Conservation (phyloP, 441 rosid species). For the Corymbia citriodora region DNA sequence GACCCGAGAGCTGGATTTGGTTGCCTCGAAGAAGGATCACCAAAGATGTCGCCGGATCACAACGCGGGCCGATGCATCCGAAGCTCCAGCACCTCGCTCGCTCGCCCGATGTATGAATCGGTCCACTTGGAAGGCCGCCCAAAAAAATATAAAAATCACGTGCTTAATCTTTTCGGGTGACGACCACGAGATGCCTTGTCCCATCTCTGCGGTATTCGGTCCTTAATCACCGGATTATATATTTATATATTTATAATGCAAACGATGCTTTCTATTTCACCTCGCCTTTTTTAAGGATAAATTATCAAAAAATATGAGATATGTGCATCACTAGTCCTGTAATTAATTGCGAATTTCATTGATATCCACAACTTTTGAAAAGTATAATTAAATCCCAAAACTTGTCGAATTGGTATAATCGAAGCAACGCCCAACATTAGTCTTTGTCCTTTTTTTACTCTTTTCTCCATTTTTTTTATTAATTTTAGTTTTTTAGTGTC, state of each 20-base stretch:
- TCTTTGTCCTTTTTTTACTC: too few relatives aligned
- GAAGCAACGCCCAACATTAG: too few relatives aligned
- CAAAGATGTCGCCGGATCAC: neutral
- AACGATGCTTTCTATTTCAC: neutral
- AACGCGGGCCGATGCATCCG: neutral
- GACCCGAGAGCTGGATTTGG: neutral
- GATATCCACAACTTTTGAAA: too few relatives aligned
- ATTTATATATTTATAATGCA: neutral
- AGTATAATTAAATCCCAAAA: too few relatives aligned
- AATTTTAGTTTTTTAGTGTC: too few relatives aligned
- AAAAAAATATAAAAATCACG: neutral
- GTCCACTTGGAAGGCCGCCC: neutral
- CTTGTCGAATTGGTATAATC: too few relatives aligned
- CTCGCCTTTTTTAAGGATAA: neutral
- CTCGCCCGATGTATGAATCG: neutral
- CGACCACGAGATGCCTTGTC: neutral
- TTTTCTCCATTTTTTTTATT: too few relatives aligned
- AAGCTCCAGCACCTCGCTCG: neutral
- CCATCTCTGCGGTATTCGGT: fast-evolving
- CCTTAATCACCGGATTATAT: neutral
- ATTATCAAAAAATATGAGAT: too few relatives aligned
- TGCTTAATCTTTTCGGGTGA: neutral
- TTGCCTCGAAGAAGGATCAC: neutral
- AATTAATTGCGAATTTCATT: too few relatives aligned
- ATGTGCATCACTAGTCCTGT: too few relatives aligned